A percentile compares a stretch with the other conserved stretches of the same genome.
phyloP scores from a whole-genome alignment of 768 basidiomycete species.

The Lactarius pseudohatsudake region DNA sequence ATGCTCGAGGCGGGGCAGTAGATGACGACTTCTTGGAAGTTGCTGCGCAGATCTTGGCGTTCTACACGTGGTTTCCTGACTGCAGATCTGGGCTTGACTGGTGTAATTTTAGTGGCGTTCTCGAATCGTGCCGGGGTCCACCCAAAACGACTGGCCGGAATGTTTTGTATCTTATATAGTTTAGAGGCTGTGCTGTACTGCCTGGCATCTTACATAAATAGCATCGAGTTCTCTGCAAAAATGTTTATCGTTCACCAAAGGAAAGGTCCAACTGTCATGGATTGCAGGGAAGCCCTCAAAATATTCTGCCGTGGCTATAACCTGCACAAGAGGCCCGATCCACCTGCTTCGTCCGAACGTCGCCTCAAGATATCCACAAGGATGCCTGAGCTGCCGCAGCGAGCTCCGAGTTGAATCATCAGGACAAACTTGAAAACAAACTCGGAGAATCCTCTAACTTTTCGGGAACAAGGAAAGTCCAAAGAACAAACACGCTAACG shows the following conservation, averaged over 20 bases:
- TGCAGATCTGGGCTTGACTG: neutral
- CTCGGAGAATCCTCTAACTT: no score
- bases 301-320: neutral
- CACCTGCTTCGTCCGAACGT: neutral
- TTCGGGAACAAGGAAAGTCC: no score
- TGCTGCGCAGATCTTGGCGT: neutral
- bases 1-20: conserved; percentile 1
- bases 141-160: neutral
- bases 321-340: neutral
- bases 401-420: neutral
- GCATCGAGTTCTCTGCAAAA: neutral
- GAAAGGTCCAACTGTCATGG: neutral
- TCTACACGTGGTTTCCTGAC: neutral
- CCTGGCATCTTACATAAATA: neutral
- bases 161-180: neutral
- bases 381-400: neutral
- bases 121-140: no score
- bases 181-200: neutral
- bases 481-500: neutral
- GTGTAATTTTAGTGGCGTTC: neutral
- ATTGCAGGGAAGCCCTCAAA: neutral
- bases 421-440: neutral
- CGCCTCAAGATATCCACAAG: neutral
- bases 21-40: neutral
- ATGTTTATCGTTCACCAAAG: neutral